Conservation (phyloP, 768 basidiomycete species). For the Melanogaster broomeanus region DNA sequence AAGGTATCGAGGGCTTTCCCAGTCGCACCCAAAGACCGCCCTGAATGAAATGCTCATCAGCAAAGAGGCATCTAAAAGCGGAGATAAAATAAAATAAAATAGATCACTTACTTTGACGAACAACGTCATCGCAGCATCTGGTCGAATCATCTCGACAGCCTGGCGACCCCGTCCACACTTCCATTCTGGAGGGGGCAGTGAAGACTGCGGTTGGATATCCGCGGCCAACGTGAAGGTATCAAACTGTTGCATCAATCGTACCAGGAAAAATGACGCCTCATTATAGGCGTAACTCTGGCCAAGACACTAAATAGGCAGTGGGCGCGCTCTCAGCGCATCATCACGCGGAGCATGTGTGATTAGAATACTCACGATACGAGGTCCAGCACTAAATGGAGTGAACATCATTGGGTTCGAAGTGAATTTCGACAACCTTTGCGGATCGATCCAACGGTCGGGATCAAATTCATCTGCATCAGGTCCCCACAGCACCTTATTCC, state of each 20-base stretch:
- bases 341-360: constrained; percentile 1
- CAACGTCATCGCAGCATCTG: constrained; percentile 62
- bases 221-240: constrained; percentile 58
- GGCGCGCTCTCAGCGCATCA: constrained; percentile 13
- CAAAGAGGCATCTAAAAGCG: not conserved
- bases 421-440: constrained; percentile 48
- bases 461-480: constrained; percentile 75
- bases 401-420: constrained; percentile 68
- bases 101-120: constrained; percentile 57
- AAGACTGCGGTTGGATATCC: constrained; percentile 62
- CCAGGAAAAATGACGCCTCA: constrained; percentile 73
- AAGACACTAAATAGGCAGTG: constrained; percentile 49
- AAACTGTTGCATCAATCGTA: constrained; percentile 65
- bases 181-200: constrained; percentile 66
- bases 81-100: constrained; percentile 8
- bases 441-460: constrained; percentile 76
- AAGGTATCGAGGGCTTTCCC: constrained; percentile 24
- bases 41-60: constrained; percentile 30
- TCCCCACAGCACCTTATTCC: constrained; percentile 72
- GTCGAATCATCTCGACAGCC: constrained; percentile 59
- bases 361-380: constrained; percentile 45
- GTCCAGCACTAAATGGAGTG: constrained; percentile 74
- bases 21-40: constrained; percentile 63
- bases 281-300: constrained; percentile 79
- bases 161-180: constrained; percentile 44